A percentile compares a stretch with the other conserved stretches of the same genome.
Conservation (phyloP, 2,329 filamentous ascomycete genomes). For the Trichocomaceae sp. region DNA sequence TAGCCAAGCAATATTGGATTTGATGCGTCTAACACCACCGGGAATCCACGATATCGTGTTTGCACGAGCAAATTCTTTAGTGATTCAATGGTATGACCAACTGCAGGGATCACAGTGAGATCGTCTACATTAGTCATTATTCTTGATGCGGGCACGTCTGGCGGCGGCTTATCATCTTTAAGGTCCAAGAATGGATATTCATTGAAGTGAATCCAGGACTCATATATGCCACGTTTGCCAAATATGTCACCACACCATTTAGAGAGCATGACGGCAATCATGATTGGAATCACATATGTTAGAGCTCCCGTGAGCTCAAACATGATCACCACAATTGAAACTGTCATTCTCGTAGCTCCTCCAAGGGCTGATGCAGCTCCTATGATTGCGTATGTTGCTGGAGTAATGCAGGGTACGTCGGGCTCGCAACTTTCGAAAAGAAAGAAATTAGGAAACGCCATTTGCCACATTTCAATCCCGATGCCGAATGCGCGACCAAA, state of each 20-base stretch:
- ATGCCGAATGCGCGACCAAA: constrained; percentile 86
- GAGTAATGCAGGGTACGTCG: constrained; percentile 80
- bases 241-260: constrained; percentile 99
- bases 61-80: constrained; percentile 64
- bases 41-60: constrained; percentile 83
- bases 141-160: constrained; percentile 76
- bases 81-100: constrained; percentile 76
- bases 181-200: constrained; percentile 95
- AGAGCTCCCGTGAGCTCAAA: constrained; percentile 96
- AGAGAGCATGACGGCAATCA: constrained; percentile 96
- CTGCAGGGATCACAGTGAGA: constrained; percentile 77
- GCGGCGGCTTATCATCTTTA: constrained; percentile 68
- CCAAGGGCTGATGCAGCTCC: constrained; percentile 91
- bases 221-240: constrained; percentile 88
- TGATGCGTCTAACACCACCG: constrained; percentile 71
- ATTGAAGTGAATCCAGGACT: constrained; percentile 94
- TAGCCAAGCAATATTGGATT: constrained; percentile 81
- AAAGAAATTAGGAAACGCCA: constrained; percentile 67
- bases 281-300: constrained; percentile 94
- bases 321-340: constrained; percentile 98
- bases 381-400: constrained; percentile 93
- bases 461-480: constrained; percentile 80
- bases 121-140: constrained; percentile 93
- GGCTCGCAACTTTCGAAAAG: constrained; percentile 75
- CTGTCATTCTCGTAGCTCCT: constrained; percentile 91